Evolutionary conservation across 2,329 filamentous ascomycete genomes (phyloP).

Genomic region (Basipetospora sp.): DNA sequence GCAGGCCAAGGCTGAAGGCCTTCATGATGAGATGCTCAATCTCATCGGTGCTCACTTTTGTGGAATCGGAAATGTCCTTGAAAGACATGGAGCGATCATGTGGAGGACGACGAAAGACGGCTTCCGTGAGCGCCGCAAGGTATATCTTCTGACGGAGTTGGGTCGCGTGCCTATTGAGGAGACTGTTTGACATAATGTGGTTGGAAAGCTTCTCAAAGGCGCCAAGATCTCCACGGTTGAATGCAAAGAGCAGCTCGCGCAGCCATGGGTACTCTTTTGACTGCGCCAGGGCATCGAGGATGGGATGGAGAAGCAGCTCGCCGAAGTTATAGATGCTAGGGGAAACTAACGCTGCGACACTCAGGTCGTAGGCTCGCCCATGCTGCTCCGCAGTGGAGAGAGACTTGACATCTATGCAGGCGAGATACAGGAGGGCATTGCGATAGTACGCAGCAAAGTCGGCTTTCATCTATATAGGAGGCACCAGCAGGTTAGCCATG

Average conservation of each 20-base stretch:
- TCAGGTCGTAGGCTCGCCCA: conserved; percentile 78
- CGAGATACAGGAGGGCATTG: conserved; percentile 92
- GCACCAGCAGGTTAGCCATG: no score
- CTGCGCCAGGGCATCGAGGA: conserved; percentile 64
- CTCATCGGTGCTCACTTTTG: conserved; percentile 76
- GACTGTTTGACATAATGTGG: conserved; percentile 64
- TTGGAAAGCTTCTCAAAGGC: conserved; percentile 73
- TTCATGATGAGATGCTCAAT: conserved; percentile 99
- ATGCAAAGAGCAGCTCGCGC: conserved; percentile 88
- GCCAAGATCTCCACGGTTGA: conserved; percentile 84
- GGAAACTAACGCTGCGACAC: conserved; percentile 80
- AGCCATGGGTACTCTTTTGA: conserved; percentile 72
- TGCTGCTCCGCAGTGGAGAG: conserved; percentile 62
- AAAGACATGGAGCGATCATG: conserved; percentile 95
- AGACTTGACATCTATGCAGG: conserved; percentile 73
- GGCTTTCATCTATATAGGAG: conserved; percentile 42
- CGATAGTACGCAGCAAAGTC: conserved; percentile 96
- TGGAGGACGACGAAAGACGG: conserved; percentile 86
- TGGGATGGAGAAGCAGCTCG: conserved; percentile 92
- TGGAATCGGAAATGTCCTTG: conserved; percentile 73
- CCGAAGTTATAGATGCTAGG: conserved; percentile 98
- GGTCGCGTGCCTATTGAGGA: conserved; percentile 63
- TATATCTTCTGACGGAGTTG: conserved; percentile 97
- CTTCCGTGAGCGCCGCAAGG: conserved; percentile 85
- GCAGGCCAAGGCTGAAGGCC: conserved; percentile 79